These are phyloP conservation scores for Backusella australiensis DNA, from an alignment of 192 early-diverging fungal species.

Conservation along the genomic window DNA sequence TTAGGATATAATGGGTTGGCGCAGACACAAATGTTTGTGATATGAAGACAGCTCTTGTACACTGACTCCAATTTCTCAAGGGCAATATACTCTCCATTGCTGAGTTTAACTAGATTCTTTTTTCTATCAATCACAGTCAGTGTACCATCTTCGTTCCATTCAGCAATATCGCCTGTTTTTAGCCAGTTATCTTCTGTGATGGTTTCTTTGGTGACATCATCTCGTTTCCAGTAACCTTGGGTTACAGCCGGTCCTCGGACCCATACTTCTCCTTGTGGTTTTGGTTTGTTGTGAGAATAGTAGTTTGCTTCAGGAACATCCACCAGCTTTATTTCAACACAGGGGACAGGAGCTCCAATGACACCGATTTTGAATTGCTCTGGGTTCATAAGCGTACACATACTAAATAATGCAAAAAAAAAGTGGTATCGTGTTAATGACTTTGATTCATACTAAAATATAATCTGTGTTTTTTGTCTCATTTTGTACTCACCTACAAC, in stretches of 20 bases:
- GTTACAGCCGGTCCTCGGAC: conserved; percentile 79
- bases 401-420: conserved; percentile 4
- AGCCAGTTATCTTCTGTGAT: conserved; percentile 84
- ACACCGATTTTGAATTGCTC: conserved; percentile 55
- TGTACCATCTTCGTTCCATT: conserved; percentile 76
- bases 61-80: conserved; percentile 91
- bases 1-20: conserved; percentile 68
- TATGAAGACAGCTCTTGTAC: conserved; percentile 72
- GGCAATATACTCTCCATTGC: conserved; percentile 92
- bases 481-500: not conserved
- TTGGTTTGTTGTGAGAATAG: conserved; percentile 52
- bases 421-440: not conserved
- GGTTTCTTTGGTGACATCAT: conserved; percentile 60
- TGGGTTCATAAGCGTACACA: conserved; percentile 67
- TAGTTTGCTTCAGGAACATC: conserved; percentile 67
- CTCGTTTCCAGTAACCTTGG: conserved; percentile 77
- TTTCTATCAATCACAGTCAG: conserved; percentile 87
- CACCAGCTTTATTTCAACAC: conserved; percentile 78
- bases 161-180: conserved; percentile 87
- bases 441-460: not conserved
- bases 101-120: conserved; percentile 93
- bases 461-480: not conserved
- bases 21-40: conserved; percentile 78
- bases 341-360: conserved; percentile 76
- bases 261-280: conserved; percentile 83